Conservation (phyloP, 1,284 basidiomycete genomes). For the Fereydounia khargensis region DNA sequence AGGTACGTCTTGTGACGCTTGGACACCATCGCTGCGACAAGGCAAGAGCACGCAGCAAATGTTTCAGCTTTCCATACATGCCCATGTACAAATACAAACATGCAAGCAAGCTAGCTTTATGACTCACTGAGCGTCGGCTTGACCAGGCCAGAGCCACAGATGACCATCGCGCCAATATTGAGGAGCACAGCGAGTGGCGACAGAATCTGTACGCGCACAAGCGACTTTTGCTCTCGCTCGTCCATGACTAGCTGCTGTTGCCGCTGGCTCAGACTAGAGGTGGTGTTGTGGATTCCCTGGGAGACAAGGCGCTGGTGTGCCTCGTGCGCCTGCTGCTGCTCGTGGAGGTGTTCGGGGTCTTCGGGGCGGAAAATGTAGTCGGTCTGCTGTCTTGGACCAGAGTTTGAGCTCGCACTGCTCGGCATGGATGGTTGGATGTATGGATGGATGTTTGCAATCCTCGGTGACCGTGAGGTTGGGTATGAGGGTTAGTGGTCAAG, state of each 20-base stretch:
- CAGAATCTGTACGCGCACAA: constrained; percentile 36
- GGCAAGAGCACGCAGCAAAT: too few species aligned
- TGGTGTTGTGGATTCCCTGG: not conserved
- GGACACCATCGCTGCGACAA: constrained; percentile 13
- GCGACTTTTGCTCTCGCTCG: constrained; percentile 19
- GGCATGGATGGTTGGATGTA: too few species aligned
- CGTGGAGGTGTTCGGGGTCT: constrained; percentile 19
- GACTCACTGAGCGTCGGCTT: constrained; percentile 18
- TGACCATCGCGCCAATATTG: constrained; percentile 34
- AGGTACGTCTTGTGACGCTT: constrained; percentile 67
- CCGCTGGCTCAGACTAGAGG: constrained; percentile 16
- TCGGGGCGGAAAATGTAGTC: constrained; percentile 40
- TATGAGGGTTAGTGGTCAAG: too few species aligned
- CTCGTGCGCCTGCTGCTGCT: not conserved
- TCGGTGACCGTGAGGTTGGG: too few species aligned
- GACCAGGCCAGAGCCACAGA: constrained; percentile 33
- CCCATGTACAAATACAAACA: too few species aligned
- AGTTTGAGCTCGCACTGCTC: too few species aligned
- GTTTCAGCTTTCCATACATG: too few species aligned
- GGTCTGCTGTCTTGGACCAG: too few species aligned
- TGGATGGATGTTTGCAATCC: too few species aligned
- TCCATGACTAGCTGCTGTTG: constrained; percentile 29
- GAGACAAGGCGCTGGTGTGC: not conserved
- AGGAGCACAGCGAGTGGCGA: constrained; percentile 32
- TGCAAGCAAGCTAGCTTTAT: too few species aligned